These are phyloP conservation scores for Zasmidium angulare DNA, from an alignment of 2,329 filamentous ascomycete species.

Conservation along the genomic window DNA sequence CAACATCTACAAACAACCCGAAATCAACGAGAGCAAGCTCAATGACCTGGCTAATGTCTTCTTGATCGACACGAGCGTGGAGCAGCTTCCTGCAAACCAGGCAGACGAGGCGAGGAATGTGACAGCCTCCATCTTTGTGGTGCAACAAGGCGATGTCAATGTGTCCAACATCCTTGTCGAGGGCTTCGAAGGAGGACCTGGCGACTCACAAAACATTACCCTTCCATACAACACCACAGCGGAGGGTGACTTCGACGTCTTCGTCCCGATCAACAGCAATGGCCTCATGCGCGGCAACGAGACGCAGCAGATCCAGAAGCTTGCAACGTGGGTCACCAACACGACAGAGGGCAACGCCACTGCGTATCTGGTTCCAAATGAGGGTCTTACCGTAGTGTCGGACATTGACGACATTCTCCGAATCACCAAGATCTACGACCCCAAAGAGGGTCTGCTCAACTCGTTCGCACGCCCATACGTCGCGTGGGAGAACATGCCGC, in stretches of 20 bases:
- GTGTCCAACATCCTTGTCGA: conserved; percentile 62
- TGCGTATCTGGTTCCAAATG: conserved; percentile 70
- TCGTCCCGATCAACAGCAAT: conserved; percentile 63
- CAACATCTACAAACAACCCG: conserved; percentile 78
- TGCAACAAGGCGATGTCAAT: conserved; percentile 66
- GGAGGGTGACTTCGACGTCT: conserved; percentile 72
- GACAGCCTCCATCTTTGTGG: conserved; percentile 71
- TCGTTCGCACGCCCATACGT: conserved; percentile 71
- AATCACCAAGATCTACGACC: conserved; percentile 78
- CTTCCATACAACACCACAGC: conserved; percentile 66
- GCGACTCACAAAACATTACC: conserved; percentile 59
- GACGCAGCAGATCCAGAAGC: conserved; percentile 63
- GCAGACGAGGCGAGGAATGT: conserved; percentile 70
- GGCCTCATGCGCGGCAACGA: conserved; percentile 64
- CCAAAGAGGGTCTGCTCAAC: conserved; percentile 72
- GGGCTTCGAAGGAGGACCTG: conserved; percentile 54
- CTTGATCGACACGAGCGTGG: conserved; percentile 63
- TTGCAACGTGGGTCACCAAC: conserved; percentile 67
- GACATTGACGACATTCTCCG: conserved; percentile 80
- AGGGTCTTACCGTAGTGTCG: conserved; percentile 70
- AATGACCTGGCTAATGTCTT: conserved; percentile 70
- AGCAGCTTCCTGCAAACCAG: conserved; percentile 58
- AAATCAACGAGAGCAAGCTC: conserved; percentile 63
- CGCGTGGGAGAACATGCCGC: conserved; percentile 76
- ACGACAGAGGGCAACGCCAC: conserved; percentile 69